Evolutionary conservation across 768 basidiomycete genomes (phyloP).

Genomic region (Hericium coralloides): DNA sequence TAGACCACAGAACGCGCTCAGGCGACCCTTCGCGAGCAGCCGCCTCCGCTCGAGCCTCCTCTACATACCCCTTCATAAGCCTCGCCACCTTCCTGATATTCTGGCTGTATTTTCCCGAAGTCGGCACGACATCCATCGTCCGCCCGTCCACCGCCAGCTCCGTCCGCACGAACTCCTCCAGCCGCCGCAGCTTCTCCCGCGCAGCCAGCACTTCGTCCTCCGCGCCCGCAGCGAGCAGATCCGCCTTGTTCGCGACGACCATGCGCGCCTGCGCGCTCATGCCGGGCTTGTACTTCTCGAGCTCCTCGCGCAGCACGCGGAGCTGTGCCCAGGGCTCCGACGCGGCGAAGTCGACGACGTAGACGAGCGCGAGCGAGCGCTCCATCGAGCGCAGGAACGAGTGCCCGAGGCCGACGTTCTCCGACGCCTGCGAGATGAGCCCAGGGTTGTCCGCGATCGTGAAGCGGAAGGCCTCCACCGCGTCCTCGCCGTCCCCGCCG

Average conservation of each 20-base stretch:
- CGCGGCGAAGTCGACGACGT: slow-evolving; percentile 82
- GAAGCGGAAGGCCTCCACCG: slow-evolving; percentile 72
- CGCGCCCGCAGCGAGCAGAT: slow-evolving; percentile 50
- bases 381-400: slow-evolving; percentile 92
- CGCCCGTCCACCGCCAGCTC: slow-evolving; percentile 34
- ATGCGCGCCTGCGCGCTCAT: slow-evolving; percentile 70
- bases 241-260: slow-evolving; percentile 94
- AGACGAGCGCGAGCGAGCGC: slow-evolving; percentile 80
- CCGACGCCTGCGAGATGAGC: slow-evolving; percentile 73
- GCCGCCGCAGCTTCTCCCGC: slow-evolving; percentile 41
- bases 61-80: slow-evolving; percentile 60
- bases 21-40: too few relatives aligned
- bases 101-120: slow-evolving; percentile 80
- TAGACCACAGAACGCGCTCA: too few relatives aligned
- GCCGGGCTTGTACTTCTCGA: slow-evolving; percentile 73
- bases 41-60: slow-evolving; percentile 25
- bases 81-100: slow-evolving; percentile 66
- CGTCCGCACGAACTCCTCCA: slow-evolving; percentile 48
- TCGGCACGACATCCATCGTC: slow-evolving; percentile 61
- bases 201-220: slow-evolving; percentile 39
- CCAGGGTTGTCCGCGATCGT: slow-evolving; percentile 98
- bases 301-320: slow-evolving; percentile 61
- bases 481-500: slow-evolving; percentile 10
- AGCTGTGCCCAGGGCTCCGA: slow-evolving; percentile 75
- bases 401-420: slow-evolving; percentile 89